Base-by-base conservation (phyloP, 176 grass and related monocot species). In the Aegilops umbellulata region DNA sequence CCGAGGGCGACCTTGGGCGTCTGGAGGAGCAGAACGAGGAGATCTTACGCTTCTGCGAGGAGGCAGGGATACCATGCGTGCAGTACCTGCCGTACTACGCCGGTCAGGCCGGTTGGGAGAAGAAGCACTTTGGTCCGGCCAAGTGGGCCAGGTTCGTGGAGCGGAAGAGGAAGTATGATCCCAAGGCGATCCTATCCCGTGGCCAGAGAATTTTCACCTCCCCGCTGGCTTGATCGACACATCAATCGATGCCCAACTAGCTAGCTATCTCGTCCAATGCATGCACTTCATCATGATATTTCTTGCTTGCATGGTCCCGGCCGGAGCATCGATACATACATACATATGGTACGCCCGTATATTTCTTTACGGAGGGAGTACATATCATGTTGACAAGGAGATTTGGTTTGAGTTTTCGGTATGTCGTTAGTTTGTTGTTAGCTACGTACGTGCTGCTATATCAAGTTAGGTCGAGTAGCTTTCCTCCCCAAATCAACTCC, bases 201-300 rank as follows among this genome's bases (percentile, higher is more conserved):
- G 90, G 95, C 6, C 92, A 89, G 65, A 80, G 51, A 83, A 97
- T 97, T 64, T 95, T 95, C 86, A 84, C 78, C 11, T 82, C 74
- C 76, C 88, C 86, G 19, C 73, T 91, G 20, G 68, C 47, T 29
- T 85, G 60, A 86, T 70, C 4, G 19, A 51, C 0, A 15, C 47
- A 17, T 17, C 47, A 1, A 51, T 51, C 6, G 39, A 39, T 2
- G 38, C 38, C 29, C 29, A 30, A 30, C 29, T 30, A 30, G 29
- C 34, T 35, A 39, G 38, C 8, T 39, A 39, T 39, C 38, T 10
- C 8, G 9, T 39, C 8, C 38, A 39, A 39, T 55, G 49, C 49
- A 55, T 55, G 51, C 17, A 55, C 2, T 2, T 57, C 17, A 8
- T 57, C 53, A 20, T 20, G 19, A 57, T 57, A 57, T 57, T 57